These are phyloP conservation scores for Phlebopus sp. DNA, from an alignment of 1,284 basidiomycete species.

Conservation along the genomic window DNA sequence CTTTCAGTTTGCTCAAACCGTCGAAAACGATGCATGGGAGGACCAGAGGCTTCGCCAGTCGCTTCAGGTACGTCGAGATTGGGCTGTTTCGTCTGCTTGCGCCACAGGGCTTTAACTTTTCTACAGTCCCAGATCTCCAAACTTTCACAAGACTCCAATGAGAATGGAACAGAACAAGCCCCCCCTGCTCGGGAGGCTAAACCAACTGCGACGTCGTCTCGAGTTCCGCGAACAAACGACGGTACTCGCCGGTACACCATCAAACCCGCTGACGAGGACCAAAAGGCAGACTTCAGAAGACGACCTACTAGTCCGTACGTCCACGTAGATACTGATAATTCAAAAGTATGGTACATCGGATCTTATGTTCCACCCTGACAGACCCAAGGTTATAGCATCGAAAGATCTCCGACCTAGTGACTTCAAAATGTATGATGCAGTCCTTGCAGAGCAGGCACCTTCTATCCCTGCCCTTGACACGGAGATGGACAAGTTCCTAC, in stretches of 20 bases:
- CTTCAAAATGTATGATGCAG: slow-evolving; percentile 70
- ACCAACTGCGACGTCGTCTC: slow-evolving; percentile 12
- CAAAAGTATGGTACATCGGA: background rate
- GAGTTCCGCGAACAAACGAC: slow-evolving; percentile 16
- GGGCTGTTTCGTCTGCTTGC: background rate
- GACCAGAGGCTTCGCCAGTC: slow-evolving; percentile 52
- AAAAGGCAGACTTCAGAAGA: slow-evolving; percentile 9
- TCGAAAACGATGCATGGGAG: slow-evolving; percentile 67
- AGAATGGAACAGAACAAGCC: slow-evolving; percentile 13
- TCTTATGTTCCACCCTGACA: slow-evolving; percentile 25
- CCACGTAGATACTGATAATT: background rate
- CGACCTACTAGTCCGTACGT: slow-evolving; percentile 32
- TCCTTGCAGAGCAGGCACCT: slow-evolving; percentile 43
- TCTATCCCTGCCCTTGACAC: slow-evolving; percentile 40
- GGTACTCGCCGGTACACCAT: slow-evolving; percentile 27
- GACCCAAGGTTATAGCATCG: slow-evolving; percentile 53
- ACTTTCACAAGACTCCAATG: slow-evolving; percentile 36
- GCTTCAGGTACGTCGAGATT: slow-evolving; percentile 50
- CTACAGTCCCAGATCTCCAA: slow-evolving; percentile 50
- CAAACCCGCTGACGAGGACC: slow-evolving; percentile 7
- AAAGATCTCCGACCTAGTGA: slow-evolving; percentile 46
- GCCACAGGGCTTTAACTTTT: background rate
- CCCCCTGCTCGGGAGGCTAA: slow-evolving; percentile 18
- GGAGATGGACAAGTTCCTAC: slow-evolving; percentile 72
- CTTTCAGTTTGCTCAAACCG: slow-evolving; percentile 75